Percentiles rank a stretch among this genome's conserved stretches.
phyloP scores from a whole-genome alignment of 2,329 filamentous ascomycete species.

The Diaporthe vaccinii region DNA sequence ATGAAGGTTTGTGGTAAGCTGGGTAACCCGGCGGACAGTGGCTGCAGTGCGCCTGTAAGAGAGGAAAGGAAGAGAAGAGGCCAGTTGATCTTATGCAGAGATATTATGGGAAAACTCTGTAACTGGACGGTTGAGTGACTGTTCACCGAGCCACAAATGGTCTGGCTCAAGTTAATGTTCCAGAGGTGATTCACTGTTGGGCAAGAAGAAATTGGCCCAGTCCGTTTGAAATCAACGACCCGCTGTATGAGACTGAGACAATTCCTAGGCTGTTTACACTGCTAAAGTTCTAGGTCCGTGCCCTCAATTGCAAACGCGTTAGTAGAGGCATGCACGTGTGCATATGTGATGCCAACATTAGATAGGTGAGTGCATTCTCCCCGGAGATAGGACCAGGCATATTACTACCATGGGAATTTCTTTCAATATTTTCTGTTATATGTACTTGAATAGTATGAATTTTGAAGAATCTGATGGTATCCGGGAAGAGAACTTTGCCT shows the following conservation, averaged over 20 bases:
- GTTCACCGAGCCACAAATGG: not conserved
- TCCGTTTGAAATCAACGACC: not conserved
- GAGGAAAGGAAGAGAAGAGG: not conserved
- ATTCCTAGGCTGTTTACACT: not conserved
- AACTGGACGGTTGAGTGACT: too few species aligned
- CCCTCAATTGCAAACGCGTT: not conserved
- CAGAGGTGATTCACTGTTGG: not conserved
- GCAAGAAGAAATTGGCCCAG: not conserved
- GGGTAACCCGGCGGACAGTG: too few species aligned
- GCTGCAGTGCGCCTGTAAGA: not conserved
- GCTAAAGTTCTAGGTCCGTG: not conserved
- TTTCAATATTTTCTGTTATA: not conserved
- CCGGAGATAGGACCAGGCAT: not conserved
- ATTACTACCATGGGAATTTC: not conserved
- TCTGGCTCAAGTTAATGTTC: not conserved
- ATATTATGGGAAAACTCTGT: too few species aligned
- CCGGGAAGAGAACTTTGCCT: too few species aligned
- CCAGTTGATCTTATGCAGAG: too few species aligned
- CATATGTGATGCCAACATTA: not conserved
- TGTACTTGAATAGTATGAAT: not conserved
- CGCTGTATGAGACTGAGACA: not conserved
- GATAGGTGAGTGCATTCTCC: not conserved
- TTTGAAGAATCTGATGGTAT: rapidly evolving
- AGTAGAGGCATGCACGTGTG: not conserved
- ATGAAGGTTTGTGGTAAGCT: not conserved